Evolutionary conservation across 1,284 basidiomycete genomes (phyloP), one percentile per base, ranked within the genome.

Genomic region (Austroboletus niveus): DNA sequence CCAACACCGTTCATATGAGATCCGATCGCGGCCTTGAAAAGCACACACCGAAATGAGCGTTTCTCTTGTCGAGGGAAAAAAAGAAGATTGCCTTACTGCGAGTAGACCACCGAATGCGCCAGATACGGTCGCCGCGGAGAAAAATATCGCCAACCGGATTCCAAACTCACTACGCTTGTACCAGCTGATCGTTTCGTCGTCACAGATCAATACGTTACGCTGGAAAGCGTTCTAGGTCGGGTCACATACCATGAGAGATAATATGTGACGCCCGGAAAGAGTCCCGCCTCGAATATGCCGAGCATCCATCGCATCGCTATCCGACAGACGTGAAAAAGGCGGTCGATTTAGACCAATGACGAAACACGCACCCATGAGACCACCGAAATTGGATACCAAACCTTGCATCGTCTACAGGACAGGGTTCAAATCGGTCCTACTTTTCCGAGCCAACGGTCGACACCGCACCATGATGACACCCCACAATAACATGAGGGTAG

Each of bases 121-220:
- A 4, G 85, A 83, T 1, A 86, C 76, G 4, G 83, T 86, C 0
- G 85, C 85, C 8, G 85, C 85, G 0, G 85, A 85, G 72, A 89
- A 89, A 71, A 89, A 89, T 20, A 88, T 65, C 2, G 87, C 85
- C 11, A 83, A 79, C 27, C 81, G 67, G 43, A 81, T 72, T 49
- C 84, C 86, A 51, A 85, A 86, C 58, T 89, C 86, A 8, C 80
- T 82, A 30, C 84, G 84, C 59, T 83, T 83, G 63, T 85, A 85
- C 82, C 82, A 85, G 51, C 79, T 81, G 38, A n/a, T 44, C 22
- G 35, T 14, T 17, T 8, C 27, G 9, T 30, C 8, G 9, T 10
- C n/a, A 45, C 24, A 2, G 2, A 17, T 35, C 10, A 12, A 22
- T 6, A 29, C 27, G 6, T 6, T 8, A 29, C 8, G 27, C 27